These are phyloP conservation scores for Fusarium goolgardi DNA, from an alignment of 2,329 filamentous ascomycete genomes.

Conservation along the genomic window DNA sequence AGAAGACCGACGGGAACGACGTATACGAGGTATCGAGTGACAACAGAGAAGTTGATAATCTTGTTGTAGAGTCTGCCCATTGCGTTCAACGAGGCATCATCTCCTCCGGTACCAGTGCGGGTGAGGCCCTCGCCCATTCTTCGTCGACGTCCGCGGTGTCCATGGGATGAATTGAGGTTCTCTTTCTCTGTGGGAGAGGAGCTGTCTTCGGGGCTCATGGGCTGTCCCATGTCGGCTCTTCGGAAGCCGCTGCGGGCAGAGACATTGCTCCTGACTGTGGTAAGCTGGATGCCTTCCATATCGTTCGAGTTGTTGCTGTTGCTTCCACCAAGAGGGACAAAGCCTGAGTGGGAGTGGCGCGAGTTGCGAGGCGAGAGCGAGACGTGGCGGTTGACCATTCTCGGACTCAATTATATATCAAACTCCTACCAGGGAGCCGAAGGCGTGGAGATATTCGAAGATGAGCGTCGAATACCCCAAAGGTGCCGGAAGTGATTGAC, in stretches of 20 bases:
- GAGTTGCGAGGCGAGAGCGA: slow-evolving; percentile 54
- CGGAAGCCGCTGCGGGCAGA: slow-evolving; percentile 60
- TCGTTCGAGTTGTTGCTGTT: slow-evolving; percentile 45
- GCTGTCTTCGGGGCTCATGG: slow-evolving; percentile 49
- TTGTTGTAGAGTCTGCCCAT: slow-evolving; percentile 75
- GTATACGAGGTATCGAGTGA: slow-evolving; percentile 76
- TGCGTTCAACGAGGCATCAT: slow-evolving; percentile 69
- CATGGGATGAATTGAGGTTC: slow-evolving; percentile 56
- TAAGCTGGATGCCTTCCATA: slow-evolving; percentile 65
- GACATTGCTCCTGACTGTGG: slow-evolving; percentile 65
- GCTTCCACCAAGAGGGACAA: slow-evolving; percentile 56
- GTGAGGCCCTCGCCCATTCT: slow-evolving; percentile 57
- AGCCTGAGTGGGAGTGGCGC: slow-evolving; percentile 55
- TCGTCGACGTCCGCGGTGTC: slow-evolving; percentile 61
- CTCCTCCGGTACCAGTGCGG: slow-evolving; percentile 64
- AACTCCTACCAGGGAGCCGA: slow-evolving; percentile 43
- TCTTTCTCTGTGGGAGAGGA: slow-evolving; percentile 54
- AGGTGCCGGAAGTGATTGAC: slow-evolving; percentile 28
- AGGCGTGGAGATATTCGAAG: slow-evolving; percentile 20
- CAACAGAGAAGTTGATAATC: slow-evolving; percentile 70
- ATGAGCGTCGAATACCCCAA: slow-evolving; percentile 28
- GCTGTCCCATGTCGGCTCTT: slow-evolving; percentile 55
- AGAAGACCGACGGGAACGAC: slow-evolving; percentile 71
- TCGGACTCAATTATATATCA: slow-evolving; percentile 24
- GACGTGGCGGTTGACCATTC: slow-evolving; percentile 47